A percentile compares a stretch with the other conserved stretches of the same genome.
These are phyloP conservation scores for Mytilinidion resinicola DNA, from an alignment of 495 filamentous ascomycete genomes.

Conservation along the genomic window DNA sequence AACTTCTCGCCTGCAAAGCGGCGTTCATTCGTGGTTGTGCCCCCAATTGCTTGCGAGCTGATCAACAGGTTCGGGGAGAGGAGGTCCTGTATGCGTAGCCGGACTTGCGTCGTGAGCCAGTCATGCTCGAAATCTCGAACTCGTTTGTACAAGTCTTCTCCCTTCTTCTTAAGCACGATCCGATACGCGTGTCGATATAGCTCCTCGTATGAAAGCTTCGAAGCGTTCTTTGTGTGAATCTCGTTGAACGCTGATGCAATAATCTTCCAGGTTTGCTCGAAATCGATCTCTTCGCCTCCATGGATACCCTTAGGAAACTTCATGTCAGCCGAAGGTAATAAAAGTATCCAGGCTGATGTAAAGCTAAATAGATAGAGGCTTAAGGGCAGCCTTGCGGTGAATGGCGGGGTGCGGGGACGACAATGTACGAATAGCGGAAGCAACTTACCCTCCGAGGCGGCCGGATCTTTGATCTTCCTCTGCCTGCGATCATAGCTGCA, in stretches of 20 bases:
- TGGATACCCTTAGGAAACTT: conserved; percentile 45
- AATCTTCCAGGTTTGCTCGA: conserved; percentile 73
- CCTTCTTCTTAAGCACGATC: conserved; percentile 83
- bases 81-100: conserved; percentile 54
- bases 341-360: neutral
- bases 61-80: conserved; percentile 52
- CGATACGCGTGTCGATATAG: conserved; percentile 95
- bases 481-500: conserved; percentile 54
- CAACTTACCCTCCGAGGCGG: conserved; percentile 60
- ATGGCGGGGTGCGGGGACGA: conserved; percentile 1
- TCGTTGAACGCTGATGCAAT: conserved; percentile 68
- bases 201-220: conserved; percentile 85
- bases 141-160: conserved; percentile 70
- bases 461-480: conserved; percentile 62
- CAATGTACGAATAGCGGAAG: conserved; percentile 29
- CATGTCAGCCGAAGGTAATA: neutral
- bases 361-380: neutral
- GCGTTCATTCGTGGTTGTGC: conserved; percentile 66
- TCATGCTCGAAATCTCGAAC: conserved; percentile 73
- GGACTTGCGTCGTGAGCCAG: conserved; percentile 68
- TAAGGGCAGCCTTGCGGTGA: neutral
- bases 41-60: conserved; percentile 21
- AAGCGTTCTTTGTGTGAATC: conserved; percentile 91
- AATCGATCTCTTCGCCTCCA: conserved; percentile 54
- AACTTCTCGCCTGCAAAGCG: conserved; percentile 78